These are phyloP conservation scores for Mortierella sp. DNA, from an alignment of 371 early-diverging fungal genomes.

Conservation along the genomic window DNA sequence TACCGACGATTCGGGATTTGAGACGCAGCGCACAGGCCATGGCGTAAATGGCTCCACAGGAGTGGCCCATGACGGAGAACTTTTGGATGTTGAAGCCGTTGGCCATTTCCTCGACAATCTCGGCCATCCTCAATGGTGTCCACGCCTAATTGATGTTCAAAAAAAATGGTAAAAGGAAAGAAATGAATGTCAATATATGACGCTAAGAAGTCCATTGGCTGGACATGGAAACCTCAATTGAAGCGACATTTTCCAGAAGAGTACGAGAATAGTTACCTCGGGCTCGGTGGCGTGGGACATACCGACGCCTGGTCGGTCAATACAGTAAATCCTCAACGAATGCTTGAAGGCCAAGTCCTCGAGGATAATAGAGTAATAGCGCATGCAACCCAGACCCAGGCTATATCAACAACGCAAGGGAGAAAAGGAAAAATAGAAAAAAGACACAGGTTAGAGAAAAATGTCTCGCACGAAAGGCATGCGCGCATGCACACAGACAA, in stretches of 20 bases:
- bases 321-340: slow-evolving; percentile 56
- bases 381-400: slow-evolving; percentile 57
- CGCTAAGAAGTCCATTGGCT: not conserved
- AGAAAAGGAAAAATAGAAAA: not conserved
- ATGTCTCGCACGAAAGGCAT: not conserved
- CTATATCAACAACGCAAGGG: not conserved
- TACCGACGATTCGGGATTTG: slow-evolving; percentile 50
- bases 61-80: slow-evolving; percentile 58
- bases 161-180: not conserved
- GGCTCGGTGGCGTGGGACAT: slow-evolving; percentile 51
- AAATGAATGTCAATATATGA: not conserved
- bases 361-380: slow-evolving; percentile 56
- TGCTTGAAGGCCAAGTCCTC: slow-evolving; percentile 58
- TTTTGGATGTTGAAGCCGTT: slow-evolving; percentile 54
- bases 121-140: slow-evolving; percentile 38
- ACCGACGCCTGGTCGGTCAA: slow-evolving; percentile 58
- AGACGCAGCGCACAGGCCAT: slow-evolving; percentile 57
- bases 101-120: slow-evolving; percentile 57
- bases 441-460: not conserved
- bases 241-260: too few relatives aligned
- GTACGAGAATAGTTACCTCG: slow-evolving; percentile 21
- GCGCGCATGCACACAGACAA: not conserved
- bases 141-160: slow-evolving; percentile 12
- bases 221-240: not conserved
- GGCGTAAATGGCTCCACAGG: slow-evolving; percentile 59